Evolutionary conservation across 2,329 filamentous ascomycete species (phyloP).

Genomic region (Colletotrichum karsti): DNA sequence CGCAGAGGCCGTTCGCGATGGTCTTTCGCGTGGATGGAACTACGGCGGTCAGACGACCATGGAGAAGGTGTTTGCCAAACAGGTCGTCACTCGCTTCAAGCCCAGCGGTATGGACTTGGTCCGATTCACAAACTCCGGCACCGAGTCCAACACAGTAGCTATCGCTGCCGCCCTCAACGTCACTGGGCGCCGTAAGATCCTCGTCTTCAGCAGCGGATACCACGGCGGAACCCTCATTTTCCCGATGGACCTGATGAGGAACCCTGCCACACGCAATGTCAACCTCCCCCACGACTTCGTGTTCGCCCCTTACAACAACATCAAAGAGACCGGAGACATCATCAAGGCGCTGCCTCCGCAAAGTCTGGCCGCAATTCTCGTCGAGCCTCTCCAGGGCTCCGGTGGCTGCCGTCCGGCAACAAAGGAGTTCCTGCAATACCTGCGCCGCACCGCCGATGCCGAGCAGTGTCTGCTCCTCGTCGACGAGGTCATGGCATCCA

Average conservation of each 20-base stretch:
- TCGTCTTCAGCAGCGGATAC: not conserved
- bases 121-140: not conserved
- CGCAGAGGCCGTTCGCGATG: not conserved
- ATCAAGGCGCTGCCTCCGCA: no score
- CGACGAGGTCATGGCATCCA: not conserved
- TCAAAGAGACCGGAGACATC: not conserved
- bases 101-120: not conserved
- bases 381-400: not conserved
- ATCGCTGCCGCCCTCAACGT: not conserved
- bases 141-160: not conserved
- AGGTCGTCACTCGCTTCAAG: not conserved
- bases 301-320: not conserved
- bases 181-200: not conserved
- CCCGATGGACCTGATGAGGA: not conserved
- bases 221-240: not conserved
- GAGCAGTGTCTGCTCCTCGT: not conserved
- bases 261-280: not conserved
- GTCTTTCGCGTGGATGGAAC: not conserved
- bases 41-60: not conserved
- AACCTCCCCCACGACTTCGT: not conserved
- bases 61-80: not conserved
- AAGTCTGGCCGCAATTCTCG: not conserved
- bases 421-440: not conserved
- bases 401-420: not conserved
- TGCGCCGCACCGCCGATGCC: not conserved